A percentile compares a stretch with the other conserved stretches of the same genome.
phyloP scores from a whole-genome alignment of 805 yeast genomes.

The Alloascoidea africana region DNA sequence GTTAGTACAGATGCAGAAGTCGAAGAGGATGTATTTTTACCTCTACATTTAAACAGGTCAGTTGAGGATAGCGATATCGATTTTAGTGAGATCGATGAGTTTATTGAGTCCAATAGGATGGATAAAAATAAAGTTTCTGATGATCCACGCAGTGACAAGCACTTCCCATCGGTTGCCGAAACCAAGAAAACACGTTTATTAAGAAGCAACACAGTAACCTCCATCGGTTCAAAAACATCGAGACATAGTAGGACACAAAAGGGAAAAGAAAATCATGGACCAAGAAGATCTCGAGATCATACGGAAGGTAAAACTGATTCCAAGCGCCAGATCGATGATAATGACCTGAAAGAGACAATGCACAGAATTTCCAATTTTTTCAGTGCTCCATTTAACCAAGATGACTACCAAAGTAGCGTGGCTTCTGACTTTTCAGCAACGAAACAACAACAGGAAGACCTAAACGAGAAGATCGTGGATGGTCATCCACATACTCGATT shows the following conservation, averaged over 20 bases:
- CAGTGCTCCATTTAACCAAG: not conserved
- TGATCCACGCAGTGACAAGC: no score
- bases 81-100: slow-evolving; percentile 81
- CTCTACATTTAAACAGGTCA: slow-evolving; percentile 58
- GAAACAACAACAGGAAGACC: slow-evolving; percentile 1
- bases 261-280: no score
- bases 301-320: not conserved
- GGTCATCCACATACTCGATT: no score
- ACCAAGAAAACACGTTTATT: slow-evolving; percentile 2
- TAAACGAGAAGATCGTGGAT: slow-evolving; percentile 33
- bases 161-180: not conserved
- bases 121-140: slow-evolving; percentile 16
- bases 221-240: not conserved
- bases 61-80: slow-evolving; percentile 57
- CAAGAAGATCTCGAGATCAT: no score
- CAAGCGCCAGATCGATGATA: not conserved
- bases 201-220: slow-evolving; percentile 1
- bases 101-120: slow-evolving; percentile 13
- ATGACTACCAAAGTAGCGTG: not conserved
- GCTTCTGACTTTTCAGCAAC: slow-evolving; percentile 11
- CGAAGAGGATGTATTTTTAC: slow-evolving; percentile 96
- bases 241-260: not conserved
- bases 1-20: slow-evolving; percentile 33
- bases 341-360: slow-evolving; percentile 1
- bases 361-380: not conserved